phyloP scores from a whole-genome alignment of 306 rosid species.

The Styphnolobium japonicum region DNA sequence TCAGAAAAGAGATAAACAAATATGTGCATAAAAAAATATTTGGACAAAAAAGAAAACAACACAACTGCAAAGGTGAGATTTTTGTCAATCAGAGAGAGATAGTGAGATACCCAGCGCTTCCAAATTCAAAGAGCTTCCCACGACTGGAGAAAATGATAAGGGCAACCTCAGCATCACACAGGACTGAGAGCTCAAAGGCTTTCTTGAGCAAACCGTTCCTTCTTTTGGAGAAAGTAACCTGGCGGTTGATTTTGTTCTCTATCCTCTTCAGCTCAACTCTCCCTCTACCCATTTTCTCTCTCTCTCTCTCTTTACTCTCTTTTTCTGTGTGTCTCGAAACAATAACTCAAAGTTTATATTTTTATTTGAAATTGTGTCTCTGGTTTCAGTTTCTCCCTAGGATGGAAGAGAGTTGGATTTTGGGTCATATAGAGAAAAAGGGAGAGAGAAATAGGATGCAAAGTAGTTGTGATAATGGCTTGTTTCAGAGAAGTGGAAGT shows the following conservation, averaged over 20 bases:
- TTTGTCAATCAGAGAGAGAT: slow-evolving; percentile 9
- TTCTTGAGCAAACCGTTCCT: slow-evolving; percentile 58
- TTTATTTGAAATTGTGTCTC: slow-evolving; percentile 18
- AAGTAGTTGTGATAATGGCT: slow-evolving; percentile 4
- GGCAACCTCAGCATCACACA: slow-evolving; percentile 56
- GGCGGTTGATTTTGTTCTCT: slow-evolving; percentile 64
- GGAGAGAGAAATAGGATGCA: neutral
- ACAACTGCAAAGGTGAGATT: neutral
- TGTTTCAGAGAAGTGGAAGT: slow-evolving; percentile 51
- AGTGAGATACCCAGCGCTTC: slow-evolving; percentile 64
- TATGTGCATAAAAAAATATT: neutral
- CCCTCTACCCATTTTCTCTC: slow-evolving; percentile 68
- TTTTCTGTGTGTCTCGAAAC: slow-evolving; percentile 28
- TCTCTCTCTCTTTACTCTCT: slow-evolving; percentile 11
- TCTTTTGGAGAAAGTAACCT: slow-evolving; percentile 57
- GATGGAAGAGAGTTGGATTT: slow-evolving; percentile 4
- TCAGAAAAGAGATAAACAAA: neutral
- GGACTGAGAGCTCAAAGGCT: slow-evolving; percentile 51
- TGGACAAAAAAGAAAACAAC: neutral
- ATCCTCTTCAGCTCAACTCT: slow-evolving; percentile 86
- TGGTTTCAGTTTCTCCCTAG: slow-evolving; percentile 16
- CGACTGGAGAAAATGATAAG: slow-evolving; percentile 80
- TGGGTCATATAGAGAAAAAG: slow-evolving; percentile 26
- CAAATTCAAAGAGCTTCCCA: slow-evolving; percentile 85
- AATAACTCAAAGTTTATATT: slow-evolving; percentile 16